A percentile compares a stretch with the other conserved stretches of the same genome.
Conservation (phyloP, 2,329 filamentous ascomycete species). For the Monosporascus sp. region DNA sequence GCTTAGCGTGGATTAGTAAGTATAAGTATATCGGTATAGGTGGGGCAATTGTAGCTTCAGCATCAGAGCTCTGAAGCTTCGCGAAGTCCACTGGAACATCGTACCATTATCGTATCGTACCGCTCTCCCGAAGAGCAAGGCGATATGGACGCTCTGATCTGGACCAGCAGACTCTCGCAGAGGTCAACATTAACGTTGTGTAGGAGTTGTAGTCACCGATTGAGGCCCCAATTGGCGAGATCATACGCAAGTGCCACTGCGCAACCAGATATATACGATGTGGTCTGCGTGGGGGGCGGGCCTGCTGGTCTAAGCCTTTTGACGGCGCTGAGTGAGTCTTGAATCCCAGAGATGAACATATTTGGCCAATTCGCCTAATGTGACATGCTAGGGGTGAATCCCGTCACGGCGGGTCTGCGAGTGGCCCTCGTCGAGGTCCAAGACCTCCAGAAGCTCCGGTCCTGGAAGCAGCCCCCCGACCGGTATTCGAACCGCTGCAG, state of each 20-base stretch:
- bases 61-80: not conserved
- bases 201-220: conserved; percentile 39
- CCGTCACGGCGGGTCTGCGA: conserved; percentile 69
- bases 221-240: conserved; percentile 32
- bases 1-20: not conserved
- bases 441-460: conserved; percentile 65
- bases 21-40: no score
- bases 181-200: conserved; percentile 31
- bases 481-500: conserved; percentile 92
- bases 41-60: not conserved
- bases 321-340: conserved; percentile 63
- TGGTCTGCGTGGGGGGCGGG: conserved; percentile 86
- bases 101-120: not conserved
- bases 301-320: conserved; percentile 83
- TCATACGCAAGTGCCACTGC: conserved; percentile 36
- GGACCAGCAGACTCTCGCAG: conserved; percentile 15
- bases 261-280: conserved; percentile 76
- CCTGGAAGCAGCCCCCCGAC: conserved; percentile 61
- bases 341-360: not conserved
- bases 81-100: not conserved
- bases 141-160: conserved; percentile 21
- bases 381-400: conserved; percentile 60
- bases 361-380: not conserved
- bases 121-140: not conserved
- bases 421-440: conserved; percentile 89